A percentile compares a stretch with the other conserved stretches of the same genome.
These are phyloP conservation scores for Saccharomycopsis javanensis DNA, from an alignment of 805 yeast genomes.

Conservation along the genomic window DNA sequence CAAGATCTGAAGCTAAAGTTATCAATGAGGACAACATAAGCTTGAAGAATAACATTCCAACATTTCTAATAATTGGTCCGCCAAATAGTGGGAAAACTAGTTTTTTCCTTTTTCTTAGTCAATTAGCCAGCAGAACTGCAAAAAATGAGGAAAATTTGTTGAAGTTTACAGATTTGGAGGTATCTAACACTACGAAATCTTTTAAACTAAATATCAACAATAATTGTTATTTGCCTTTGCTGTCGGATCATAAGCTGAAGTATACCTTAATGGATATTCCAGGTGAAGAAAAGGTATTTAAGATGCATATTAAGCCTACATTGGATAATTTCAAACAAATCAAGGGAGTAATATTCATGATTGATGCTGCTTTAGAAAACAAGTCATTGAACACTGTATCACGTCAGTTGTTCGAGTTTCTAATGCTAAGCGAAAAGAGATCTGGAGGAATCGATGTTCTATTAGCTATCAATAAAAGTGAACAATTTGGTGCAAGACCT, in stretches of 20 bases:
- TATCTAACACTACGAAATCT: conserved; percentile 37
- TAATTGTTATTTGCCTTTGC: conserved; percentile 32
- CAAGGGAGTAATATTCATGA: conserved; percentile 61
- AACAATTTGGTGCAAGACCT: conserved; percentile 76
- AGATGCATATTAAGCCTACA: conserved; percentile 40
- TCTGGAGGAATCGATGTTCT: conserved; percentile 63
- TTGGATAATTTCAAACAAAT: conserved; percentile 35
- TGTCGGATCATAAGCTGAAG: conserved; percentile 28
- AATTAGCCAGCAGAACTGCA: neutral
- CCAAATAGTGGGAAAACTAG: conserved; percentile 59
- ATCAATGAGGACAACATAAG: conserved; percentile 1
- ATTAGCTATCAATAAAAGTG: conserved; percentile 78
- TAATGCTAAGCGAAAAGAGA: conserved; percentile 49
- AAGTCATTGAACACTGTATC: conserved; percentile 45
- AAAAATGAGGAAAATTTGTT: neutral
- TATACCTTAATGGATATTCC: conserved; percentile 71
- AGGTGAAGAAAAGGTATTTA: conserved; percentile 71
- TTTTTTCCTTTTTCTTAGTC: conserved; percentile 28
- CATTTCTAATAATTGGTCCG: conserved; percentile 57
- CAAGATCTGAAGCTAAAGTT: neutral
- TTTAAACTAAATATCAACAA: conserved; percentile 37
- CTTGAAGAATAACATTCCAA: conserved; percentile 33
- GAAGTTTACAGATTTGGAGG: conserved; percentile 9
- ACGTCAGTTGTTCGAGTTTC: conserved; percentile 45
- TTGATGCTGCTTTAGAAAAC: conserved; percentile 62